phyloP scores from a whole-genome alignment of 2,329 filamentous ascomycete genomes.

The Xylariales sp. region DNA sequence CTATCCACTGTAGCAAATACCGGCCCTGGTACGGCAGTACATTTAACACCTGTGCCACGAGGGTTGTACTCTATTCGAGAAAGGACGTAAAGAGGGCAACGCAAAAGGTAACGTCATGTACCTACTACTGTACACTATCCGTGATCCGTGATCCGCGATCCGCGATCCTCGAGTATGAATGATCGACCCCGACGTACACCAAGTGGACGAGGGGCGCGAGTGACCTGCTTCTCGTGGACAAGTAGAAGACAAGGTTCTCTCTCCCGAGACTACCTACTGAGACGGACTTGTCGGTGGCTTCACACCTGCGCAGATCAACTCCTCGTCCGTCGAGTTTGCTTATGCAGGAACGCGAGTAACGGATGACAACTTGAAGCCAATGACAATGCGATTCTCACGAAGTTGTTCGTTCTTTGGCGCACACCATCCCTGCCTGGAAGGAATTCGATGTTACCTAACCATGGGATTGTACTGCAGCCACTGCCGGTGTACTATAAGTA shows the following conservation, averaged over 20 bases:
- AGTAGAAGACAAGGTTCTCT: not conserved
- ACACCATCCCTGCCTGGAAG: conserved; percentile 5
- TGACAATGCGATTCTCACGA: conserved; percentile 8
- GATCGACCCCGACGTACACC: not conserved
- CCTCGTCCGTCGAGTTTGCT: not conserved
- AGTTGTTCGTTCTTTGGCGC: not conserved
- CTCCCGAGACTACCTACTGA: not conserved
- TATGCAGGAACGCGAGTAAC: conserved; percentile 33
- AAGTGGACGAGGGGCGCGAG: not conserved
- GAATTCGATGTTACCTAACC: conserved; percentile 2
- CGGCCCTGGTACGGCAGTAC: no score
- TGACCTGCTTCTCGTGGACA: conserved; percentile 29
- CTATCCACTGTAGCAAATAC: no score
- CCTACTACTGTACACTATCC: no score
- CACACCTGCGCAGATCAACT: conserved; percentile 2
- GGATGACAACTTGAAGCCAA: conserved; percentile 20
- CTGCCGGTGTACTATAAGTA: conserved; percentile 2
- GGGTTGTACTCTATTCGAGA: no score
- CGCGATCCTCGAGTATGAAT: no score
- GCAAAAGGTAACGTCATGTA: not conserved
- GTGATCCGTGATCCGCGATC: no score
- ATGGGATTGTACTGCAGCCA: not conserved
- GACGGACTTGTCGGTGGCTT: not conserved
- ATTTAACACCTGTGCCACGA: no score
- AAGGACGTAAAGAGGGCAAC: no score